Evolutionary conservation across 2,329 filamentous ascomycete genomes (phyloP), one percentile per base, ranked within the genome.

Genomic region (Dactylellina parvicollis): DNA sequence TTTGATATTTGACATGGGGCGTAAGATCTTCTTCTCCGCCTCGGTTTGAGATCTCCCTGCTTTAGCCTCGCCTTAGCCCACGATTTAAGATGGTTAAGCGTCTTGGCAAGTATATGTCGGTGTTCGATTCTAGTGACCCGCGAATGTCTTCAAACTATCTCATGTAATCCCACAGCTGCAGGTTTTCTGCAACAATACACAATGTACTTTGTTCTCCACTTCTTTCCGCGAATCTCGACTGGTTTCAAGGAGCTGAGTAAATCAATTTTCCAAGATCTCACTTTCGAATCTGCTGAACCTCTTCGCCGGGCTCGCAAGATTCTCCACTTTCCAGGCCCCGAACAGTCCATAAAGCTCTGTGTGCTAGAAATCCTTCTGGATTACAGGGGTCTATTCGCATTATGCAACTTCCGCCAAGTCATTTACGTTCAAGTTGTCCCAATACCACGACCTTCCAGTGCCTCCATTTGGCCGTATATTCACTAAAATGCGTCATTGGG

Each of bases 321-420:
- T 47, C 55, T 26, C 47, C 47, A 46, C 65, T 22, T 50, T 56
- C 42, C 18, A 65, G 44, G 56, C 20, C 67, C 67, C 57, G 59
- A 65, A 49, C 36, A 28, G 50, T 72, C 67, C 14, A 72, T 64
- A 59, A 36, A 18, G 10, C 32, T 40, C 42, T 14, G 52, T 65
- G 67, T 72, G 52, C 57, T 24, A 65, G 67, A 59, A 42, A 52
- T 56, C 54, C 14, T 44, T 28, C 42, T 26, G 22, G 18, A 24
- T 44, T 40, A 24, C 67, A 72, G 54, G 67, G 67, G 36, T 32
- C 44, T 26, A 16, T 16, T 42, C 20, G 38, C 55, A 42, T 47
- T 55, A 49, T 62, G 34, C 65, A 64, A 65, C 60, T 72, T 32
- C 57, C 60, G 38, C 67, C 67, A 72, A 72, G n/a, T 72, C 52